phyloP scores from a whole-genome alignment of 768 basidiomycete genomes.

The Clavaria fumosa region DNA sequence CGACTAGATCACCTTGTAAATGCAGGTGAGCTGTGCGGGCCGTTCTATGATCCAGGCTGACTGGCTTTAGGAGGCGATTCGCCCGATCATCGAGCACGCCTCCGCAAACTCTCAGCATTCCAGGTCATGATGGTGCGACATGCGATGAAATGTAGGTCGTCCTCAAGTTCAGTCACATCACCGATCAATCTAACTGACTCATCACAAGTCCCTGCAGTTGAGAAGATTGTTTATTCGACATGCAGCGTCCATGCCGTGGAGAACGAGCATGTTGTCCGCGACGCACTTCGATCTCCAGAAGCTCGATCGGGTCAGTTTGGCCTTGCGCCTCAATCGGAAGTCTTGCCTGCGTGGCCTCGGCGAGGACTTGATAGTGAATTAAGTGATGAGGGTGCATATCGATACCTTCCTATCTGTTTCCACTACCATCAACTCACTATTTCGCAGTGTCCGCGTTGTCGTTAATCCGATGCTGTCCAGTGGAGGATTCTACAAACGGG shows the following conservation, averaged over 20 bases:
- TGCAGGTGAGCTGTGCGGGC: conserved; percentile 31
- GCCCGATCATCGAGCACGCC: conserved; percentile 46
- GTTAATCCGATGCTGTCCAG: conserved; percentile 58
- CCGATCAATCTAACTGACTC: no score
- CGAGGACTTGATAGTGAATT: conserved; percentile 61
- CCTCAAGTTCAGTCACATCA: no score
- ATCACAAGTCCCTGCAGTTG: conserved; percentile 63
- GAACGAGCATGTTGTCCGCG: conserved; percentile 81
- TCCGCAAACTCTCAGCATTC: conserved; percentile 75
- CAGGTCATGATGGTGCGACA: conserved; percentile 86
- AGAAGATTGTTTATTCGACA: conserved; percentile 91
- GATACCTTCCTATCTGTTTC: background rate
- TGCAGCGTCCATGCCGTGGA: conserved; percentile 86
- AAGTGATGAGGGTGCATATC: conserved; percentile 30
- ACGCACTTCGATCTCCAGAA: conserved; percentile 58
- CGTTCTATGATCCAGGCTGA: conserved; percentile 2
- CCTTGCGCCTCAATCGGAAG: conserved; percentile 49
- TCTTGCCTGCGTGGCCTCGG: conserved; percentile 71
- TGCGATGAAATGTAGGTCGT: conserved; percentile 76
- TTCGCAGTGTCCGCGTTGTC: conserved; percentile 37
- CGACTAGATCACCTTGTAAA: conserved; percentile 74
- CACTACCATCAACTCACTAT: background rate
- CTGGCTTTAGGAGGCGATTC: conserved; percentile 35
- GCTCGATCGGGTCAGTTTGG: conserved; percentile 43
- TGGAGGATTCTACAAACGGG: conserved; percentile 83